phyloP scores from a whole-genome alignment of 2,329 filamentous ascomycete genomes.

The Alternaria novae-zelandiae region DNA sequence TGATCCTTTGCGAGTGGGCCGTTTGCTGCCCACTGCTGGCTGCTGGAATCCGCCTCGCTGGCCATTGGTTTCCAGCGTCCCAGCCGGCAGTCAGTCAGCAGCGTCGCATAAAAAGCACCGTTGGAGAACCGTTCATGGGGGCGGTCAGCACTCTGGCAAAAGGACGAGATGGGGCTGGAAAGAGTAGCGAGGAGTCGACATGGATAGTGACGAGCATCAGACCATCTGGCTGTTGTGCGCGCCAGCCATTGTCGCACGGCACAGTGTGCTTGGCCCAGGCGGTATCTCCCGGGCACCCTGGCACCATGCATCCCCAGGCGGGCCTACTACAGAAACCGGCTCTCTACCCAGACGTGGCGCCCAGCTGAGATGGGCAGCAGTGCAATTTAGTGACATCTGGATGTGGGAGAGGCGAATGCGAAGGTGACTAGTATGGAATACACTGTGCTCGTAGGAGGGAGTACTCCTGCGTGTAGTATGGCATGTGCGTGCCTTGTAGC shows the following conservation, averaged over 20 bases:
- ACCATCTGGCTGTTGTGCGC: conserved; percentile 23
- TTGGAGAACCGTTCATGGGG: conserved; percentile 5
- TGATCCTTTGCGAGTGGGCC: conserved; percentile 15
- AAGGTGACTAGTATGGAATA: not conserved
- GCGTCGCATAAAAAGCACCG: conserved; percentile 13
- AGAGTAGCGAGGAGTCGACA: not conserved
- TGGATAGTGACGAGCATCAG: conserved; percentile 19
- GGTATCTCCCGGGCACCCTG: conserved; percentile 2
- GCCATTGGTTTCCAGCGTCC: conserved; percentile 27
- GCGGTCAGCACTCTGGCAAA: not conserved
- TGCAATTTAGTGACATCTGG: not conserved
- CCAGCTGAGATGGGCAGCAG: not conserved
- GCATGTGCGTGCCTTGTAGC: not conserved
- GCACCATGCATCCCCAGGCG: conserved; percentile 6
- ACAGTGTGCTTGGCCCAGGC: not conserved
- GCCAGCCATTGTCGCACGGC: conserved; percentile 25
- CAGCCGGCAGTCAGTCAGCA: conserved; percentile 16
- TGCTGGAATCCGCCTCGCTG: conserved; percentile 19
- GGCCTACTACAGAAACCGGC: not conserved
- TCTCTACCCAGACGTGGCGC: not conserved
- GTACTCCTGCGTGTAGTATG: too few species aligned
- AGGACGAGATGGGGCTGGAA: not conserved
- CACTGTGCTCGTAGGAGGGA: not conserved
- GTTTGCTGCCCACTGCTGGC: conserved; percentile 9
- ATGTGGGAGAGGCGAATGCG: not conserved